Conservation (phyloP, 2,329 filamentous ascomycete species). For the Aspergillus sp. region DNA sequence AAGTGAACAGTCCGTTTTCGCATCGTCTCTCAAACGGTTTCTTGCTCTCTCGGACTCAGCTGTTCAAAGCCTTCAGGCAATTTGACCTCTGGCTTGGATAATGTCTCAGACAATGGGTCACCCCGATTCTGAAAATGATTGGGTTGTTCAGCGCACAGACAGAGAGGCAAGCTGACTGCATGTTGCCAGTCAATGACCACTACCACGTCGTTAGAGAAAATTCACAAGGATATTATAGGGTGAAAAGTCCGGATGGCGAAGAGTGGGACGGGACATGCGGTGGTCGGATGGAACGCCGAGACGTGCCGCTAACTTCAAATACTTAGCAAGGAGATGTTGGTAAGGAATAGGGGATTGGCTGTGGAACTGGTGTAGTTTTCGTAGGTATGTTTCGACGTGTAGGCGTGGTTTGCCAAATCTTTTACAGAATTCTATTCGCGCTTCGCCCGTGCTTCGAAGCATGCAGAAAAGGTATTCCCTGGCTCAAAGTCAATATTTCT, state of each 20-base stretch:
- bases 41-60: constrained; percentile 29
- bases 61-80: constrained; percentile 29
- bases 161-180: constrained; percentile 34
- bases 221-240: constrained; percentile 38
- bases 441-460: constrained; percentile 29
- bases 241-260: constrained; percentile 33
- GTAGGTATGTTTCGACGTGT: constrained; percentile 25
- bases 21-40: constrained; percentile 25
- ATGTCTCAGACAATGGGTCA: constrained; percentile 32
- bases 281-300: constrained; percentile 25
- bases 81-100: constrained; percentile 28
- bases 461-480: constrained; percentile 20
- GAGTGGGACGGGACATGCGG: constrained; percentile 25
- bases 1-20: constrained; percentile 29
- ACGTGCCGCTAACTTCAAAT: constrained; percentile 23
- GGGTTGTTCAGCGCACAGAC: constrained; percentile 34
- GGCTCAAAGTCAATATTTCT: constrained; percentile 9
- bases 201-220: constrained; percentile 31
- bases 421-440: constrained; percentile 31
- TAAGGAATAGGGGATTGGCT: constrained; percentile 18
- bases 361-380: constrained; percentile 27
- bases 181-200: constrained; percentile 36
- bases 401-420: constrained; percentile 27
- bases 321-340: constrained; percentile 22
- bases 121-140: constrained; percentile 42